These are phyloP conservation scores for Pythium myriotylum DNA, from an alignment of 352 stramenopile species.

Conservation along the genomic window DNA sequence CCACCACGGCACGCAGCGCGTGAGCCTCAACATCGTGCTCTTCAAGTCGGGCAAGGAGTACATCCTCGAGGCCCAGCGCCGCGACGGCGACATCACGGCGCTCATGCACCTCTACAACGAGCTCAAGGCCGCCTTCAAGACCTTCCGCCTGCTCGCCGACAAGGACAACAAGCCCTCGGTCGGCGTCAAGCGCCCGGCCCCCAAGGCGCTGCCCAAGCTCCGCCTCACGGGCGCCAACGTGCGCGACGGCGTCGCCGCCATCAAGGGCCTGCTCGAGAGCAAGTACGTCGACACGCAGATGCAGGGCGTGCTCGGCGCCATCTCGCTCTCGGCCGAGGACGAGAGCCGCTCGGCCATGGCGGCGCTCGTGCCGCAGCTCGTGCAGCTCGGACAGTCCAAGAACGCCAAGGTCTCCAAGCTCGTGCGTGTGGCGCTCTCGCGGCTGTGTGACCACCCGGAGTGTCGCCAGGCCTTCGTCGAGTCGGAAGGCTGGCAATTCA, in stretches of 20 bases:
- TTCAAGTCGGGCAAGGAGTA: conserved; percentile 80
- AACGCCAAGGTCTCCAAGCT: conserved; percentile 61
- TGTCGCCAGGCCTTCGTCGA: conserved; percentile 82
- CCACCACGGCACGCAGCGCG: conserved; percentile 47
- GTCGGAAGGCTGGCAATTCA: conserved; percentile 84
- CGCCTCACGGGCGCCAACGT: conserved; percentile 48
- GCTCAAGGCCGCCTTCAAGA: conserved; percentile 76
- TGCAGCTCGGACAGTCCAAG: conserved; percentile 64
- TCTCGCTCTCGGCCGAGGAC: conserved; percentile 74
- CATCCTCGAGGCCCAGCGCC: conserved; percentile 73
- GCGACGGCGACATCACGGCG: conserved; percentile 79
- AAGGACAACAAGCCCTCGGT: conserved; percentile 43
- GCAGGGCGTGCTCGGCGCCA: conserved; percentile 78
- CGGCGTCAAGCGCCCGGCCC: conserved; percentile 68
- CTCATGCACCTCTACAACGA: conserved; percentile 82
- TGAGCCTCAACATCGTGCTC: conserved; percentile 78
- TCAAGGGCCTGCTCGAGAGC: conserved; percentile 77
- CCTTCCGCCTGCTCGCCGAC: conserved; percentile 68
- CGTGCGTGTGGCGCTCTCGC: conserved; percentile 71
- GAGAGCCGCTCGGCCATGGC: conserved; percentile 65
- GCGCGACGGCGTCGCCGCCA: conserved; percentile 54
- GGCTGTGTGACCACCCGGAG: conserved; percentile 83
- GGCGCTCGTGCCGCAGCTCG: conserved; percentile 64
- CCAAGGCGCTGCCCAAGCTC: conserved; percentile 61
- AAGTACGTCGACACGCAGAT: conserved; percentile 80